These are phyloP conservation scores for Peronospora tabacina DNA, from an alignment of 352 stramenopile species.

Conservation along the genomic window DNA sequence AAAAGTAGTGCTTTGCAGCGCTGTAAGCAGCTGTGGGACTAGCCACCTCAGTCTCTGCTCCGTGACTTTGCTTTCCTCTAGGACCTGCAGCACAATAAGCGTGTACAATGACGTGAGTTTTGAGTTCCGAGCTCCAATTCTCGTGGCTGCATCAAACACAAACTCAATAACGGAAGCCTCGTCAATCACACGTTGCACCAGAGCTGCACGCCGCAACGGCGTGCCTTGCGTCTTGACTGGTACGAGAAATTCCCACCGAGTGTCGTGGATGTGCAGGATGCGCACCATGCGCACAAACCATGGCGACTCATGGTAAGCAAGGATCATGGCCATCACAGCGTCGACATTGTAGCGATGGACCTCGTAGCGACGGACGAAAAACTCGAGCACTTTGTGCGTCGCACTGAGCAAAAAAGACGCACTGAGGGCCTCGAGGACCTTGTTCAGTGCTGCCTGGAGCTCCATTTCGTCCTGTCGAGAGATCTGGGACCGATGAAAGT, in stretches of 20 bases:
- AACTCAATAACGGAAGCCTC: conserved; percentile 74
- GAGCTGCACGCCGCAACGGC: conserved; percentile 52
- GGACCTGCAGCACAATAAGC: conserved; percentile 67
- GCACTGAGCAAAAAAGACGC: conserved; percentile 71
- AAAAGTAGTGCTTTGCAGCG: conserved; percentile 57
- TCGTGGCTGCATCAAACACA: conserved; percentile 49
- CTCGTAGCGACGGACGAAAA: conserved; percentile 84
- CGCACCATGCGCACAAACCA: conserved; percentile 84
- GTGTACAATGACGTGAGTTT: conserved; percentile 86
- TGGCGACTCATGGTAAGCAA: conserved; percentile 80
- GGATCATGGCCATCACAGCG: conserved; percentile 66
- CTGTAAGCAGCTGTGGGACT: conserved; percentile 60
- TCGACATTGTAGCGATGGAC: conserved; percentile 85
- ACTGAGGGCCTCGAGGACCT: conserved; percentile 77
- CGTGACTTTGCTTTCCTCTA: conserved; percentile 56
- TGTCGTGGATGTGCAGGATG: conserved; percentile 73
- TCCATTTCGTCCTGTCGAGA: conserved; percentile 49
- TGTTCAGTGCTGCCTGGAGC: conserved; percentile 55
- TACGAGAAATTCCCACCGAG: conserved; percentile 79
- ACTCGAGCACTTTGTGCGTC: conserved; percentile 85
- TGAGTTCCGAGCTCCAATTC: conserved; percentile 54
- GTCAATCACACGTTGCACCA: conserved; percentile 68
- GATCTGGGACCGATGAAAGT: conserved; percentile 74
- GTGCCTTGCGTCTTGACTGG: conserved; percentile 61
- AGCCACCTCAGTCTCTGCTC: conserved; percentile 74